Conservation (phyloP, 2,329 filamentous ascomycete genomes). For the Fusarium sacchari region DNA sequence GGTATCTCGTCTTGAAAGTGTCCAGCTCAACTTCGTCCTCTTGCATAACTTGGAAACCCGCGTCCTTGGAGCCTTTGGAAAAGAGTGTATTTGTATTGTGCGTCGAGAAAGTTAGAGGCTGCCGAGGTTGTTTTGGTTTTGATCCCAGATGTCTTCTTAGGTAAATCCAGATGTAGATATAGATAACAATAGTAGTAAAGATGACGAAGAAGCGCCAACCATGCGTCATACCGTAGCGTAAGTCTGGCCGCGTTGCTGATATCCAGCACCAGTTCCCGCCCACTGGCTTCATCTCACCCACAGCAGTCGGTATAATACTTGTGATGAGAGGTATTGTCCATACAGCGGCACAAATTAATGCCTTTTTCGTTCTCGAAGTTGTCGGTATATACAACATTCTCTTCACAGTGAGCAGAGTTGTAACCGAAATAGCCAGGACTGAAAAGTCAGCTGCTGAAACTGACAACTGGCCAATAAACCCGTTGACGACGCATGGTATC, state of each 20-base stretch:
- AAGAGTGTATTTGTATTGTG: conserved; percentile 4
- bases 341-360: conserved; percentile 26
- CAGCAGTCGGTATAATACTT: conserved; percentile 28
- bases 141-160: conserved; percentile 19
- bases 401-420: conserved; percentile 39
- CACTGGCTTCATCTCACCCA: conserved; percentile 43
- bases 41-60: conserved; percentile 17
- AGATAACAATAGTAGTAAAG: conserved; percentile 52
- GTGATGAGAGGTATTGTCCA: conserved; percentile 36
- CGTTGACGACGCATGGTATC: conserved; percentile 31
- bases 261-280: conserved; percentile 63
- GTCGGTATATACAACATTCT: conserved; percentile 29
- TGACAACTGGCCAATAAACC: conserved; percentile 36
- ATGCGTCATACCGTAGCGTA: conserved; percentile 58
- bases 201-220: conserved; percentile 58
- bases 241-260: conserved; percentile 45
- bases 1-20: background rate
- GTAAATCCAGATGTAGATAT: conserved; percentile 52
- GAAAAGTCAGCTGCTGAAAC: conserved; percentile 41
- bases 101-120: conserved; percentile 1
- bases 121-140: background rate
- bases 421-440: conserved; percentile 38
- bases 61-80: conserved; percentile 9
- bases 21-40: conserved; percentile 25
- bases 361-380: conserved; percentile 21